phyloP scores from a whole-genome alignment of 306 rosid species.

The Delonix regia region DNA sequence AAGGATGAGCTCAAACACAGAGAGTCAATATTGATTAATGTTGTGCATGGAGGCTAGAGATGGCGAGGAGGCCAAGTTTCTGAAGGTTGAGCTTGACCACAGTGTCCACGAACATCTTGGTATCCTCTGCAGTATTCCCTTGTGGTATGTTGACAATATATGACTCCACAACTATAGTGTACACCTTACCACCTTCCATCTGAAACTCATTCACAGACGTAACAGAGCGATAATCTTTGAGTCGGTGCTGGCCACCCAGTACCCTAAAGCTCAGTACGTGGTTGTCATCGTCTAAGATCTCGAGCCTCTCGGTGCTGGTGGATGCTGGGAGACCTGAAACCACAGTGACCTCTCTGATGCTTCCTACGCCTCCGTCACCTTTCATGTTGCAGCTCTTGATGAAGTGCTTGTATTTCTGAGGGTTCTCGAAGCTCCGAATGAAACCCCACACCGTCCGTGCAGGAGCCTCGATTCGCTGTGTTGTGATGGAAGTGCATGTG shows the following conservation, averaged over 20 bases:
- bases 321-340: constrained; percentile 93
- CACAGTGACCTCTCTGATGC: constrained; percentile 78
- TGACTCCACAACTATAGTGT: constrained; percentile 80
- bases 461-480: constrained; percentile 74
- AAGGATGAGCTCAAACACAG: not conserved
- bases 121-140: constrained; percentile 85
- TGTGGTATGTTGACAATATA: constrained; percentile 82
- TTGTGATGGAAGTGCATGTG: constrained; percentile 73
- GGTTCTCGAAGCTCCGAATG: constrained; percentile 72
- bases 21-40: not conserved
- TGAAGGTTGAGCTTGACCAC: constrained; percentile 89
- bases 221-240: constrained; percentile 74
- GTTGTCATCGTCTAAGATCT: constrained; percentile 81
- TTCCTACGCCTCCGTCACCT: constrained; percentile 78
- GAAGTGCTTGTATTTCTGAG: constrained; percentile 88
- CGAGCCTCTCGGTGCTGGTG: constrained; percentile 87
- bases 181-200: constrained; percentile 44
- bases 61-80: constrained; percentile 72
- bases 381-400: constrained; percentile 79
- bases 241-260: constrained; percentile 88
- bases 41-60: constrained; percentile 45
- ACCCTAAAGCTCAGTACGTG: constrained; percentile 79
- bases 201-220: constrained; percentile 77
- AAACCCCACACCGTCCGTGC: constrained; percentile 59
- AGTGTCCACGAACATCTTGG: constrained; percentile 88